Evolutionary conservation across 2,329 filamentous ascomycete species (phyloP).

Genomic region (Polychaeton citri): DNA sequence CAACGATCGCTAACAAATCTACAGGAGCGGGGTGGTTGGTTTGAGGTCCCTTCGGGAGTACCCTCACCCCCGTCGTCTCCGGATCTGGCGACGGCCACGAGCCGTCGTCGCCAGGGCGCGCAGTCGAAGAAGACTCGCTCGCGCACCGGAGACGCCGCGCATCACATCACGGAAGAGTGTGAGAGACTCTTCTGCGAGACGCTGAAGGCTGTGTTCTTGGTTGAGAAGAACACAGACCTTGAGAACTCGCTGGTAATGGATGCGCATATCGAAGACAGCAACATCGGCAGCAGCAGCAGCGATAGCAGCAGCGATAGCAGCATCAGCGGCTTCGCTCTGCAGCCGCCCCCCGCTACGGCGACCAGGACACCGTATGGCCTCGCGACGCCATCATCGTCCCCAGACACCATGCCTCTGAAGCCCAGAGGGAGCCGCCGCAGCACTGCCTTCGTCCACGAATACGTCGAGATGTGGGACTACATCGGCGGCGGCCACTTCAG

Average conservation of each 20-base stretch:
- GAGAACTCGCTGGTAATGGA: slow-evolving; percentile 78
- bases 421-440: slow-evolving; percentile 3
- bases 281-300: slow-evolving; percentile 12
- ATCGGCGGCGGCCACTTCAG: slow-evolving; percentile 73
- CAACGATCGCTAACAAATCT: no score
- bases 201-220: slow-evolving; percentile 86
- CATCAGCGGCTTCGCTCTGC: not conserved
- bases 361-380: slow-evolving; percentile 17
- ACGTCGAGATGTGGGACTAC: slow-evolving; percentile 78
- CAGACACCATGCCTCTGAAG: slow-evolving; percentile 12
- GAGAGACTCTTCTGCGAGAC: slow-evolving; percentile 99
- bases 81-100: slow-evolving; percentile 27
- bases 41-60: slow-evolving; percentile 81
- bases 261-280: slow-evolving; percentile 40
- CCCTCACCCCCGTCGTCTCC: slow-evolving; percentile 78
- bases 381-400: slow-evolving; percentile 23
- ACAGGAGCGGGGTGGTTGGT: slow-evolving; percentile 81
- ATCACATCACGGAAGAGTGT: slow-evolving; percentile 98
- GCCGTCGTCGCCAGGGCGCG: slow-evolving; percentile 13
- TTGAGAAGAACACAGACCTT: slow-evolving; percentile 71
- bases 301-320: not conserved
- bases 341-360: slow-evolving; percentile 1
- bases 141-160: slow-evolving; percentile 74
- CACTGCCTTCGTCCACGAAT: slow-evolving; percentile 38
- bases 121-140: slow-evolving; percentile 14